Conservation (phyloP, 805 yeast species). For the Zygosaccharomyces pseudorouxii region DNA sequence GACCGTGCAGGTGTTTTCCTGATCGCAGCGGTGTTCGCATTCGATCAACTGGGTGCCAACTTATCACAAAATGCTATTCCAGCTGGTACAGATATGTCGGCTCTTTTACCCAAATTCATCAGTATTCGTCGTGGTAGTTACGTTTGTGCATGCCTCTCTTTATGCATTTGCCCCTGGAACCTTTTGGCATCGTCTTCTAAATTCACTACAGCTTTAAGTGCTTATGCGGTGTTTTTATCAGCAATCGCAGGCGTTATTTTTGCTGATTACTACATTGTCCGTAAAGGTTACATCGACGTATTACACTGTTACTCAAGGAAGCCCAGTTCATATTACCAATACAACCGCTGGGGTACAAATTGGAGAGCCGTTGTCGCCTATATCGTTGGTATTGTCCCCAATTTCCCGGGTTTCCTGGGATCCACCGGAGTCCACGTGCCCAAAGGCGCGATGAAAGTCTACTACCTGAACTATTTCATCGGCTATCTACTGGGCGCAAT, state of each 20-base stretch:
- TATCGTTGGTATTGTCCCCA: conserved; percentile 73
- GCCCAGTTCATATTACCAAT: conserved; percentile 50
- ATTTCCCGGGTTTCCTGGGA: conserved; percentile 83
- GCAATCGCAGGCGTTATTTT: conserved; percentile 76
- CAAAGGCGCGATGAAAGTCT: conserved; percentile 68
- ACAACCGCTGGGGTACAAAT: conserved; percentile 59
- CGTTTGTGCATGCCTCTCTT: conserved; percentile 66
- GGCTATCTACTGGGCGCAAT: conserved; percentile 62
- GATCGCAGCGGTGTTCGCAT: conserved; percentile 61
- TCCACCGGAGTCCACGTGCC: conserved; percentile 78
- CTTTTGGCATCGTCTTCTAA: conserved; percentile 61
- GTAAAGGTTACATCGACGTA: conserved; percentile 65
- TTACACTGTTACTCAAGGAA: conserved; percentile 58
- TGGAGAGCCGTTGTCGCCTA: conserved; percentile 85
- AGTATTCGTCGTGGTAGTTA: conserved; percentile 78
- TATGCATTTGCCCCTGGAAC: conserved; percentile 80
- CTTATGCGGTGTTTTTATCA: conserved; percentile 77
- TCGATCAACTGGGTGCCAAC: conserved; percentile 77
- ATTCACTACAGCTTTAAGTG: conserved; percentile 75
- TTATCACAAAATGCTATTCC: conserved; percentile 67
- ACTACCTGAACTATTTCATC: conserved; percentile 67
- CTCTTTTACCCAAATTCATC: conserved; percentile 56
- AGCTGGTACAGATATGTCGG: conserved; percentile 70
- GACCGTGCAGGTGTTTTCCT: conserved; percentile 78
- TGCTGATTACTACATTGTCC: conserved; percentile 64